These are phyloP conservation scores for Cinnamomum micranthum DNA, from an alignment of 164 flowering plant species.

Conservation along the genomic window DNA sequence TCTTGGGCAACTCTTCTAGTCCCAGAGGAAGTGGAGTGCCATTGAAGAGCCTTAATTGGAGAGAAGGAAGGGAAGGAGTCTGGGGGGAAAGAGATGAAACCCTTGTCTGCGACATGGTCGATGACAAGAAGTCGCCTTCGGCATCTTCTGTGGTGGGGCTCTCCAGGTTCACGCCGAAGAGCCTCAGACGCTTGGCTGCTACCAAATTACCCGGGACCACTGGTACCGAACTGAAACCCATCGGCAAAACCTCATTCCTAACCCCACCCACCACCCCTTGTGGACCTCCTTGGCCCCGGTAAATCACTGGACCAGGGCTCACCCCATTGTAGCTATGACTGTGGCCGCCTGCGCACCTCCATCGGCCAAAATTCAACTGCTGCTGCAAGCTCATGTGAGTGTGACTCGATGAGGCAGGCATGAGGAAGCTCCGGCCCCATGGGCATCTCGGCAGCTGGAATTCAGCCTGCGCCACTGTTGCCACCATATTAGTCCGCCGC, in stretches of 20 bases:
- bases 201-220: slow-evolving; percentile 56
- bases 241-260: slow-evolving; percentile 5
- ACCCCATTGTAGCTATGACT: slow-evolving; percentile 22
- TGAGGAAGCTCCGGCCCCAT: slow-evolving; percentile 32
- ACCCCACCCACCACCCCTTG: slow-evolving; percentile 5
- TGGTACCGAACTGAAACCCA: slow-evolving; percentile 68
- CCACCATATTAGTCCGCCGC: slow-evolving; percentile 42
- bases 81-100: slow-evolving; percentile 1
- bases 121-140: slow-evolving; percentile 5
- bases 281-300: slow-evolving; percentile 10
- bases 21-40: slow-evolving; percentile 3
- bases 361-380: slow-evolving; percentile 16
- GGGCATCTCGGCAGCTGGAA: slow-evolving; percentile 20
- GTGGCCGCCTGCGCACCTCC: neutral
- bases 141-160: slow-evolving; percentile 49
- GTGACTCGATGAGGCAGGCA: slow-evolving; percentile 4
- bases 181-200: slow-evolving; percentile 59
- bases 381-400: slow-evolving; percentile 13
- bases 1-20: slow-evolving; percentile 9
- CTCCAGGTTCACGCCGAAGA: slow-evolving; percentile 88
- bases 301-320: slow-evolving; percentile 18
- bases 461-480: slow-evolving; percentile 14
- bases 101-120: neutral
- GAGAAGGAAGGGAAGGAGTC: slow-evolving; percentile 4
- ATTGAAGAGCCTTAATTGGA: slow-evolving; percentile 11